Base-by-base conservation (phyloP, 495 filamentous ascomycete species). In the Trypethelium eluteriae region DNA sequence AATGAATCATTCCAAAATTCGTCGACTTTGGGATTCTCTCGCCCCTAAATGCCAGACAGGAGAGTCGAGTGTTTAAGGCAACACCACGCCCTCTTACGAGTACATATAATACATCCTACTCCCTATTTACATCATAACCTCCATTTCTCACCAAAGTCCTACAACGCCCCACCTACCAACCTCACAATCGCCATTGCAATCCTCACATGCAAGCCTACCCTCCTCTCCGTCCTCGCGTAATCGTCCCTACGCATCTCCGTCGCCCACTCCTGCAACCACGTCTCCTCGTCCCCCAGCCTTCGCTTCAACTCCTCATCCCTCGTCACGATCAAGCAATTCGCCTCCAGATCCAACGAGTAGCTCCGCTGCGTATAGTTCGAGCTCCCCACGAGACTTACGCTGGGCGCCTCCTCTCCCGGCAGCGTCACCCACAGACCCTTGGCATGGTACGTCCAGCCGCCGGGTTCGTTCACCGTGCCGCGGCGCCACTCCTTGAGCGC, bases 361-460 rank as follows among this genome's bases (percentile, higher is more conserved):
- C 90, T 94, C 39, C 94, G 81, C 73, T 94, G 93, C 0, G 94
- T 99, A 76, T 97, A 99, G 74, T 99, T 99, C 50, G 89, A 93
- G 71, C 88, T 93, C 0, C 94, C 94, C 4, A 99, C 85, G 2
- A 97, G 79, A 35, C 85, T 93, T 35, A 96, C 82, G 62, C 88
- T 89, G 2, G 93, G 92, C 16, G 80, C 76, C 32, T 79, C 71
- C 56, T 75, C 71, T 25, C 68, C 68, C 2, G 78, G 77, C 12
- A 97, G 76, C 0, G 90, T 91, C 34, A 96, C 82, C 94, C 94
- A 98, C 2, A 98, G 80, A 0, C 94, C 94, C 77, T 99, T 99
- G 62, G 94, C 94, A 72, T 99, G 94, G 74, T 99, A 99, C 0
- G 93, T 96, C 94, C 94, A 99, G 2, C 90, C 95, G 18, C 81